phyloP scores from a whole-genome alignment of 2,329 filamentous ascomycete species.

The Colletotrichum shisoi region DNA sequence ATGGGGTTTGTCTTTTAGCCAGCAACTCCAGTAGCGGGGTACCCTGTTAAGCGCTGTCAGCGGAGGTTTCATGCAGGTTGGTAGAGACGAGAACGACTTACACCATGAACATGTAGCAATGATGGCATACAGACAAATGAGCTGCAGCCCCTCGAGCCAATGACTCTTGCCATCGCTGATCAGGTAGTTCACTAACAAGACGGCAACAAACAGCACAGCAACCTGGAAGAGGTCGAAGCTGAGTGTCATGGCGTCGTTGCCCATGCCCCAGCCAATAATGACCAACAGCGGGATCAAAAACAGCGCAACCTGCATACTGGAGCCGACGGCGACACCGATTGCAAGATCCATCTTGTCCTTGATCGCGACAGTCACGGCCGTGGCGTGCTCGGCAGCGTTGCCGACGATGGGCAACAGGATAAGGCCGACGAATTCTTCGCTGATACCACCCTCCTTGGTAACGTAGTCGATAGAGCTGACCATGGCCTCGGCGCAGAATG shows the following conservation, averaged over 20 bases:
- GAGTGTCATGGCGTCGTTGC: slow-evolving; percentile 75
- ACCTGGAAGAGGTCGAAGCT: slow-evolving; percentile 91
- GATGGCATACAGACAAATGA: slow-evolving; percentile 81
- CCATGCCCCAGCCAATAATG: slow-evolving; percentile 80
- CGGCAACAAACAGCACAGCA: slow-evolving; percentile 81
- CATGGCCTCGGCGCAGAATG: slow-evolving; percentile 81
- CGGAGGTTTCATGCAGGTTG: rapidly evolving
- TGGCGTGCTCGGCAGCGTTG: slow-evolving; percentile 83
- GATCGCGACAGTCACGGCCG: slow-evolving; percentile 78
- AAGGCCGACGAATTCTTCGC: slow-evolving; percentile 78
- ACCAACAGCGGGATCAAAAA: slow-evolving; percentile 81
- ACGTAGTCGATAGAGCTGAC: slow-evolving; percentile 76
- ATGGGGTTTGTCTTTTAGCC: slow-evolving; percentile 9
- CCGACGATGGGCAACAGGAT: slow-evolving; percentile 85
- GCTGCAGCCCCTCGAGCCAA: slow-evolving; percentile 78
- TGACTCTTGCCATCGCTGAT: slow-evolving; percentile 84
- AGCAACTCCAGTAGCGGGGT: slow-evolving; percentile 32
- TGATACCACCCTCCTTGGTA: slow-evolving; percentile 66
- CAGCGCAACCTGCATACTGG: slow-evolving; percentile 80
- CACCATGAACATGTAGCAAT: slow-evolving; percentile 74
- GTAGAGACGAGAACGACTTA: slow-evolving; percentile 50
- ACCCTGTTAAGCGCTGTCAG: slow-evolving; percentile 11
- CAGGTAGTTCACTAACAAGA: slow-evolving; percentile 85
- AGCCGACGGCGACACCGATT: slow-evolving; percentile 81
- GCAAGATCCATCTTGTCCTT: slow-evolving; percentile 89